Evolutionary conservation across 192 early-diverging fungal species (phyloP).

Genomic region (Coemansia sp.): DNA sequence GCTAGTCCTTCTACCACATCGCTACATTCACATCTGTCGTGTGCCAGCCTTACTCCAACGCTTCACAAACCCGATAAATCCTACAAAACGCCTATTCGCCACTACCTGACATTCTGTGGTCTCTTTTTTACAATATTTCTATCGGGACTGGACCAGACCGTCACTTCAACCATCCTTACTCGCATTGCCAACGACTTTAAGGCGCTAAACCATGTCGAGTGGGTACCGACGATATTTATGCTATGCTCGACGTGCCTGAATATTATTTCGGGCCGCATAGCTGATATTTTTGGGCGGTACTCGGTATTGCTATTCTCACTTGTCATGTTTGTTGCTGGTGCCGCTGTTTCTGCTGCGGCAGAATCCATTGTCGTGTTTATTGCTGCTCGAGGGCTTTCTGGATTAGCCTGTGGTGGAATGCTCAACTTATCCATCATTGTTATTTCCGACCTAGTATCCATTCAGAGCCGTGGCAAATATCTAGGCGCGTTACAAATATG

Average conservation of each 20-base stretch:
- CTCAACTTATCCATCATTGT: slow-evolving; percentile 69
- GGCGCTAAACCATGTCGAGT: slow-evolving; percentile 67
- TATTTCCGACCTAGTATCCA: slow-evolving; percentile 70
- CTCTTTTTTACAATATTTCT: slow-evolving; percentile 73
- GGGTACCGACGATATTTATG: slow-evolving; percentile 84
- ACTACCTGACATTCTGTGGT: slow-evolving; percentile 30
- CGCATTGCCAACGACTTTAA: slow-evolving; percentile 75
- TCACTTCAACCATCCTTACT: slow-evolving; percentile 79
- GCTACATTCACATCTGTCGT: slow-evolving; percentile 1
- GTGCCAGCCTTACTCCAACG: background rate
- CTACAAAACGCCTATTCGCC: background rate
- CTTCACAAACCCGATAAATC: background rate
- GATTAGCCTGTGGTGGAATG: slow-evolving; percentile 68
- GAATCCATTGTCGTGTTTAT: slow-evolving; percentile 59
- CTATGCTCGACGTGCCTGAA: slow-evolving; percentile 67
- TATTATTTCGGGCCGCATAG: slow-evolving; percentile 79
- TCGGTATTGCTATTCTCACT: slow-evolving; percentile 46
- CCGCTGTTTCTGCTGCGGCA: slow-evolving; percentile 39
- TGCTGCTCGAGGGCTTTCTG: slow-evolving; percentile 67
- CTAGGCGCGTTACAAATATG: slow-evolving; percentile 59
- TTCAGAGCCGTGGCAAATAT: slow-evolving; percentile 71
- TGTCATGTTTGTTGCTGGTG: slow-evolving; percentile 45
- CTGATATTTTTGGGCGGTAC: slow-evolving; percentile 71
- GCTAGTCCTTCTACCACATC: slow-evolving; percentile 6
- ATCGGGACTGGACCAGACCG: slow-evolving; percentile 79